Base-by-base conservation (phyloP, 2,329 filamentous ascomycete genomes). In the Achaetomium macrosporum region DNA sequence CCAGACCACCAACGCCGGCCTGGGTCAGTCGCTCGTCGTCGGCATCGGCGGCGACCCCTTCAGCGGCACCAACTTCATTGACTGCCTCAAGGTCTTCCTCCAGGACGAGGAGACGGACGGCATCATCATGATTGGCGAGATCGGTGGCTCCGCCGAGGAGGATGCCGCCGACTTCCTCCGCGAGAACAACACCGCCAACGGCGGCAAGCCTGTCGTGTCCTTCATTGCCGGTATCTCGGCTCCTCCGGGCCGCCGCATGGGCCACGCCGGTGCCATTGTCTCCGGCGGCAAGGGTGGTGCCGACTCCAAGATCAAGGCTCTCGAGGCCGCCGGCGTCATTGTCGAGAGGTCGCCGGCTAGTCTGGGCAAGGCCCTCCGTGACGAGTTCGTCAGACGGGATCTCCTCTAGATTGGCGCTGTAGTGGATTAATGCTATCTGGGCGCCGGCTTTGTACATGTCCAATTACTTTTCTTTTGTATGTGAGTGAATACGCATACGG, bases 41-140 rank as follows among this genome's bases (percentile, higher is more conserved):
- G 93, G 93, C 69, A 97, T 99, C 66, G 93, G 93, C 61, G 93
- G 93, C 76, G 93, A 99, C 76, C 93, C 93, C 65, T 99, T 99
- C 82, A 92, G 87, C 67, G 93, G 93, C 65, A 97, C 93, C 75
- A 97, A 96, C 83, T 99, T 97, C 80, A 97, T 99, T 75, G 93
- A 99, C 82, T 96, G 92, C 81, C 81, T 99, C 65, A 88, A 89
- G 70, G 90, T 97, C 69, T 99, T 99, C 84, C 83, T 96, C 65
- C 80, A 95, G 73, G 93, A 99, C 72, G 81, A 87, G 71, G 90
- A 96, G 77, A 99, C 93, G 37, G 93, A 99, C 70, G 93, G 93
- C 69, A 96, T 99, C 76, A 96, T 99, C 78, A 96, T 99, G 93
- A 97, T 99, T 71, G 93, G 93, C 70, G 93, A 97, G 79, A 97